phyloP scores from a whole-genome alignment of 768 basidiomycete genomes.

The Termitomyces sp. region DNA sequence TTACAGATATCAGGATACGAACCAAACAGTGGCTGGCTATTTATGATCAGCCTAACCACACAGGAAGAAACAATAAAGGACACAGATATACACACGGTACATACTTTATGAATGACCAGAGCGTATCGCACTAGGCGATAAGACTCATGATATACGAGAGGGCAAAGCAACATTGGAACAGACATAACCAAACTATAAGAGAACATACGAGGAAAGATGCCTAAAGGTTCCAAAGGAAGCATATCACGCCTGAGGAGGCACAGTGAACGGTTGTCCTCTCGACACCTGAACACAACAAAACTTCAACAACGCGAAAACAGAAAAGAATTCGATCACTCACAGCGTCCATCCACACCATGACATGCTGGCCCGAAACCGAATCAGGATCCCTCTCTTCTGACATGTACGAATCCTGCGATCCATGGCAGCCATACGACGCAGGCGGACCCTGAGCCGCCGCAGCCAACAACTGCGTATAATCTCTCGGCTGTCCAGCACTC shows the following conservation, averaged over 20 bases:
- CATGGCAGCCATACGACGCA: constrained; percentile 51
- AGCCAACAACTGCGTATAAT: constrained; percentile 54
- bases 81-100: constrained; percentile 5
- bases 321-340: constrained; percentile 28
- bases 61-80: background rate
- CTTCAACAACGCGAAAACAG: background rate
- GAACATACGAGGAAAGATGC: background rate
- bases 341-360: constrained; percentile 37
- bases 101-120: constrained; percentile 10
- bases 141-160: background rate
- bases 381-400: constrained; percentile 59
- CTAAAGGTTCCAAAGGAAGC: background rate
- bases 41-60: background rate
- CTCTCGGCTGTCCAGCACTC: constrained; percentile 24
- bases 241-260: constrained; percentile 12
- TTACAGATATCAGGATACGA: background rate
- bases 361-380: constrained; percentile 24
- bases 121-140: background rate
- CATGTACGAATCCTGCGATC: constrained; percentile 62
- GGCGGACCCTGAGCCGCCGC: constrained; percentile 56
- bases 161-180: background rate
- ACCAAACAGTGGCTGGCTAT: background rate
- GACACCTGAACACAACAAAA: constrained; percentile 11
- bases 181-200: background rate
- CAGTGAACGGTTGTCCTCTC: constrained; percentile 13